These are phyloP conservation scores for Arbutus unedo DNA, from an alignment of 148 eudicot species.

Conservation along the genomic window DNA sequence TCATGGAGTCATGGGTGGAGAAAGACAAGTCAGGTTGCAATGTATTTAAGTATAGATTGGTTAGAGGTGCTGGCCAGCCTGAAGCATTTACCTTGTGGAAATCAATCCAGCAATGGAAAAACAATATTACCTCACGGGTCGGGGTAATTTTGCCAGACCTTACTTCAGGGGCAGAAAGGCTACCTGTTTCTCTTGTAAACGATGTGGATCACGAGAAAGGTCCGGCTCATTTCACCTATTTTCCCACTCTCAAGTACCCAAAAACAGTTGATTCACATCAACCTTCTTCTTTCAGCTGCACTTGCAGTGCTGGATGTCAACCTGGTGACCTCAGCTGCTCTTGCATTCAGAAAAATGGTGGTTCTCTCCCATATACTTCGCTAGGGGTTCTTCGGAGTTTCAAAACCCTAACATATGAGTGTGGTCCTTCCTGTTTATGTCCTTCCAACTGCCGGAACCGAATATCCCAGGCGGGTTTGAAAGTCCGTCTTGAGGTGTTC, in stretches of 20 bases:
- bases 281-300: constrained; percentile 47
- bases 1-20: constrained; percentile 82
- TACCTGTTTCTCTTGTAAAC: constrained; percentile 74
- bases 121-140: constrained; percentile 43
- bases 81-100: constrained; percentile 74
- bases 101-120: constrained; percentile 82
- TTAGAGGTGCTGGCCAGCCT: constrained; percentile 72
- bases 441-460: constrained; percentile 67
- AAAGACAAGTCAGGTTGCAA: constrained; percentile 64
- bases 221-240: constrained; percentile 77
- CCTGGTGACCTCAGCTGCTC: constrained; percentile 66
- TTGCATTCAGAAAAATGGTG: constrained; percentile 70
- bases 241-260: constrained; percentile 46
- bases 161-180: constrained; percentile 70
- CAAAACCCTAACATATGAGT: constrained; percentile 61
- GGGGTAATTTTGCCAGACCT: constrained; percentile 84
- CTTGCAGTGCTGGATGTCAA: constrained; percentile 61
- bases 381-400: constrained; percentile 56
- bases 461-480: constrained; percentile 62
- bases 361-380: constrained; percentile 51
- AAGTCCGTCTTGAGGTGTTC: constrained; percentile 73
- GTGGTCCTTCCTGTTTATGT: constrained; percentile 73
- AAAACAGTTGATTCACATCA: constrained; percentile 46
- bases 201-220: constrained; percentile 83
- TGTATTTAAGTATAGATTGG: constrained; percentile 78